These are phyloP conservation scores for Ascochyta viciae-villosae DNA, from an alignment of 2,329 filamentous ascomycete species.

Conservation along the genomic window DNA sequence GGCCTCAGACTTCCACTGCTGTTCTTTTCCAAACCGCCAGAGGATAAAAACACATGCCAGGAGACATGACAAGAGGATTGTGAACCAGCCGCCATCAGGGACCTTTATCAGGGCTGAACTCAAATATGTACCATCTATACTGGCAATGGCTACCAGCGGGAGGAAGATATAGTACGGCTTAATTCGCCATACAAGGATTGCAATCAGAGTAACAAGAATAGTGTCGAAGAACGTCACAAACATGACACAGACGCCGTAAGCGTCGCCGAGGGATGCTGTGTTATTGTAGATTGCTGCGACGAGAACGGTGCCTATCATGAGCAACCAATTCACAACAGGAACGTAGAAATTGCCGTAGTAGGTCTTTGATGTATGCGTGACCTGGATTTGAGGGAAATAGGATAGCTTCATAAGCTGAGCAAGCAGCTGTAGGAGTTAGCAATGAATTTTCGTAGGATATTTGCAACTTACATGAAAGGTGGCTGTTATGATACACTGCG, in stretches of 20 bases:
- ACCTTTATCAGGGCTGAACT: constrained; percentile 75
- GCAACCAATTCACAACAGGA: constrained; percentile 76
- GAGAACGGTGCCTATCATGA: constrained; percentile 76
- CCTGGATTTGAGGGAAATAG: constrained; percentile 79
- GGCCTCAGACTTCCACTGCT: constrained; percentile 75
- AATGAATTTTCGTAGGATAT: not conserved
- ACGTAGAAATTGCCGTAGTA: constrained; percentile 82
- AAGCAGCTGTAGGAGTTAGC: constrained; percentile 56
- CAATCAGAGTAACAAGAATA: constrained; percentile 74
- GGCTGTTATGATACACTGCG: constrained; percentile 79
- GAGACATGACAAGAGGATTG: constrained; percentile 68
- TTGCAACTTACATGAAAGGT: constrained; percentile 66
- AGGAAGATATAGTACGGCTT: constrained; percentile 65
- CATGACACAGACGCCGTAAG: constrained; percentile 82
- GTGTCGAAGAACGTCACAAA: constrained; percentile 81
- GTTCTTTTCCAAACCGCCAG: constrained; percentile 81
- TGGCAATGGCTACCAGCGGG: constrained; percentile 68
- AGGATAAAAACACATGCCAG: constrained; percentile 72
- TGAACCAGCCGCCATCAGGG: constrained; percentile 81
- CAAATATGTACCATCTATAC: constrained; percentile 72
- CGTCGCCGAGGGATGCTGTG: constrained; percentile 68
- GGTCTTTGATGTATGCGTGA: constrained; percentile 71
- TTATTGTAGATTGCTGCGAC: constrained; percentile 78
- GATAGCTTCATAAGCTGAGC: constrained; percentile 74
- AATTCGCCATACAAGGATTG: constrained; percentile 75